phyloP scores from a whole-genome alignment of 2,329 filamentous ascomycete species.

The Pestalotiopsis sp. region DNA sequence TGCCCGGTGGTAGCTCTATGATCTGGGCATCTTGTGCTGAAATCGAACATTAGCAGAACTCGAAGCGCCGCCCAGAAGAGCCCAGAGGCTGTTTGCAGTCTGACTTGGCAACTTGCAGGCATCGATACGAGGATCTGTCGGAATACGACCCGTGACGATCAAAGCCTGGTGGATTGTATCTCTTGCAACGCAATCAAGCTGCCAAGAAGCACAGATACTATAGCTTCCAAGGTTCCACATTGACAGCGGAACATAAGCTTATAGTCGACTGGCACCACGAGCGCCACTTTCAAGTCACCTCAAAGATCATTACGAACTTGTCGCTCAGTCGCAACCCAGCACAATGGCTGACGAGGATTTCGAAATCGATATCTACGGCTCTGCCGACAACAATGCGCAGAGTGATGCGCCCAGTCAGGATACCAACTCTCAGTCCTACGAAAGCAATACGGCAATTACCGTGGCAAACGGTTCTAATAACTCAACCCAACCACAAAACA shows the following conservation, averaged over 20 bases:
- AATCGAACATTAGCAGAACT: background rate
- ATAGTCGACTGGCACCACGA: background rate
- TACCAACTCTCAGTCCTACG: constrained; percentile 40
- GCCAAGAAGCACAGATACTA: no score
- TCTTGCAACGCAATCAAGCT: no score
- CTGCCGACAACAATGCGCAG: constrained; percentile 42
- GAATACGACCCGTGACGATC: no score
- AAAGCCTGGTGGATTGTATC: no score
- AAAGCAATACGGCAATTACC: constrained; percentile 41
- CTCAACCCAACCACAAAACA: constrained; percentile 28
- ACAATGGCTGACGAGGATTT: constrained; percentile 71
- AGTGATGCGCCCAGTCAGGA: constrained; percentile 30
- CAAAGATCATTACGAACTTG: background rate
- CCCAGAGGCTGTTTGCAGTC: background rate
- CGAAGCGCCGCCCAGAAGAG: background rate
- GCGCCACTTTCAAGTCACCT: background rate
- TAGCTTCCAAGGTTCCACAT: no score
- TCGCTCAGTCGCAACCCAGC: background rate
- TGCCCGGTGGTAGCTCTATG: background rate
- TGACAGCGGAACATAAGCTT: background rate
- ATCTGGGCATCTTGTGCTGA: background rate
- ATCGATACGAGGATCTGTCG: no score
- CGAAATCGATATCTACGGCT: constrained; percentile 73
- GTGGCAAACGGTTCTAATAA: constrained; percentile 37
- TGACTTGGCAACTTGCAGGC: no score